Evolutionary conservation across 257 asterid species (phyloP), one percentile per base, ranked within the genome.

Genomic region (Fraxinus americana): DNA sequence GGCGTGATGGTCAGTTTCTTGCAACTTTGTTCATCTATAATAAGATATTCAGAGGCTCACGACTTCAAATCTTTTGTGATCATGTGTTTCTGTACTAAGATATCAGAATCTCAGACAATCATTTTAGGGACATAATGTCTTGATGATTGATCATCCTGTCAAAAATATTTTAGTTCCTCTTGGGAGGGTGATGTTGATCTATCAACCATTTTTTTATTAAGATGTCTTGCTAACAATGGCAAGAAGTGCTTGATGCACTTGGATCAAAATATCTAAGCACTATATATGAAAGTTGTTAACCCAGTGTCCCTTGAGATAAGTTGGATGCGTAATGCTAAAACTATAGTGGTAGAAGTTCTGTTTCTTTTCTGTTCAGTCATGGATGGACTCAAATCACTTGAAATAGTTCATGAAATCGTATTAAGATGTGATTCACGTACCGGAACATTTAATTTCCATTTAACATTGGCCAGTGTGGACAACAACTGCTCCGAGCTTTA

Each of bases 361-460:
- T 10, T 16, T 9, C 69, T 63, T 63, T 63, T 63, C 69, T 2
- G 8, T 6, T 23, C 13, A 6, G 12, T 12, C 69, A 25, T 16
- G 12, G 35, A 25, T 63, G 34, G 34, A 13, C 30, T 35, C 19
- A 63, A 63, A 23, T 11, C 6, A 63, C 69, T 63, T 12, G 69
- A 27, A 25, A 63, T 25, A 63, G 69, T 63, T 63, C 35, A 27
- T 63, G 7, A 12, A 59, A 61, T 61, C 25, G 34, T 61, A 61
- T 61, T 61, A 2, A 21, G 67, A 61, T 61, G 67, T 61, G 34
- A 23, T 61, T 61, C 67, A 10, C 6, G 32, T 23, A 57, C 57
- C 17, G 66, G 25, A 69, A 70, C 19, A n/a, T 7, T 2, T 30
- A 5, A 19, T 70, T 52, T 77, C 75, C 57, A 30, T 67, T 81